phyloP scores from a whole-genome alignment of 805 yeast species.

The Suhomyces vadensis region DNA sequence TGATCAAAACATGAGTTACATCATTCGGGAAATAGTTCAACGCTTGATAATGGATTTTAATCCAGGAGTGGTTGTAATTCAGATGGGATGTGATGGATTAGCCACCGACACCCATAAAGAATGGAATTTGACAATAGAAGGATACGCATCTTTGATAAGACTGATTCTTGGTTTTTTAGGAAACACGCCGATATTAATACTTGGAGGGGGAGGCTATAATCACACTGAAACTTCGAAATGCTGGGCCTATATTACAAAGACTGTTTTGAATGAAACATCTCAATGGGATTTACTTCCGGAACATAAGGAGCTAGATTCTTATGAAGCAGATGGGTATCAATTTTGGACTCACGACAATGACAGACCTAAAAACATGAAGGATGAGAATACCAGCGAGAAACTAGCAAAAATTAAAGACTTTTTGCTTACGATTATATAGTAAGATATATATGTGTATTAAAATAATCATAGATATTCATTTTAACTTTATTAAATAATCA shows the following conservation, averaged over 20 bases:
- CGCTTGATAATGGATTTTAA: constrained; percentile 40
- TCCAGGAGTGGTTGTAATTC: constrained; percentile 61
- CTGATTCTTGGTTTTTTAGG: constrained; percentile 23
- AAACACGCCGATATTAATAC: constrained; percentile 42
- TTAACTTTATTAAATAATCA: no score
- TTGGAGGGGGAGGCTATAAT: constrained; percentile 83
- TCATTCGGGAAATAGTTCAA: constrained; percentile 42
- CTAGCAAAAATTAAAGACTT: constrained; percentile 23
- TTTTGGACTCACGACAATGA: constrained; percentile 47
- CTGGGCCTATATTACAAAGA: constrained; percentile 50
- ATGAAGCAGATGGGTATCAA: constrained; percentile 45
- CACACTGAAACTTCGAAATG: constrained; percentile 60
- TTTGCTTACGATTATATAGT: constrained; percentile 11
- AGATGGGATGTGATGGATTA: constrained; percentile 76
- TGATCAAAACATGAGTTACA: constrained; percentile 42
- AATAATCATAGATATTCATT: no score
- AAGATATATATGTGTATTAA: background rate
- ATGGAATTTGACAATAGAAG: constrained; percentile 67
- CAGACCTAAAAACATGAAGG: constrained; percentile 26
- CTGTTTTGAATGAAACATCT: constrained; percentile 17
- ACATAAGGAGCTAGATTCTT: constrained; percentile 43
- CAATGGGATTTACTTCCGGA: constrained; percentile 55
- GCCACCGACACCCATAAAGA: constrained; percentile 61
- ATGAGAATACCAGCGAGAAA: constrained; percentile 29
- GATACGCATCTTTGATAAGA: constrained; percentile 40